Conservation (phyloP, 306 rosid genomes). For the Dalbergia oliveri region DNA sequence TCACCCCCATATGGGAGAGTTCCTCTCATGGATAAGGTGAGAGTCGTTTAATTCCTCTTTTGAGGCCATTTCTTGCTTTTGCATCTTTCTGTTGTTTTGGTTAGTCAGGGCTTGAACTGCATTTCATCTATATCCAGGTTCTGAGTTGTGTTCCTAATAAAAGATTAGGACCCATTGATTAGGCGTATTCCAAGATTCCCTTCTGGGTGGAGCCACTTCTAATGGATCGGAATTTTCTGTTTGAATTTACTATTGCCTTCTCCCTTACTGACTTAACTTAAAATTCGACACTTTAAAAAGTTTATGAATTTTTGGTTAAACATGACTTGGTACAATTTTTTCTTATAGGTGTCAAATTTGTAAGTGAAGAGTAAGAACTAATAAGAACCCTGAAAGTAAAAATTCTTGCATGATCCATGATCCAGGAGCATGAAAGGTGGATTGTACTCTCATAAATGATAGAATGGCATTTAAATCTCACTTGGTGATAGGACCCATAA, state of each 20-base stretch:
- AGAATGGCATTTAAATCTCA: no score
- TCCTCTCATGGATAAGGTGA: slow-evolving; percentile 92
- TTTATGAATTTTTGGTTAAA: not conserved
- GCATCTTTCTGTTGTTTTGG: not conserved
- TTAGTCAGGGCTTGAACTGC: not conserved
- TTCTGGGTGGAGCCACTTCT: not conserved
- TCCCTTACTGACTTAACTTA: not conserved
- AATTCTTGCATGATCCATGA: no score
- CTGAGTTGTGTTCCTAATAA: slow-evolving; percentile 21
- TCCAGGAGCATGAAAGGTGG: no score
- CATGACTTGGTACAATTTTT: no score
- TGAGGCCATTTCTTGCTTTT: slow-evolving; percentile 21
- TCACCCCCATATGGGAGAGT: slow-evolving; percentile 88
- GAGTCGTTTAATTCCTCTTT: not conserved
- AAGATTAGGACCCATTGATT: slow-evolving; percentile 18
- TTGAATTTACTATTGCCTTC: no score
- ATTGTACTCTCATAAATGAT: no score
- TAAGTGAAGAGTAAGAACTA: no score
- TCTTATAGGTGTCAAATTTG: no score
- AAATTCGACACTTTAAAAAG: not conserved
- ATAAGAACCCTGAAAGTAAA: no score
- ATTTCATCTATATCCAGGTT: slow-evolving; percentile 24
- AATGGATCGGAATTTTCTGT: not conserved
- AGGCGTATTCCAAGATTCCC: slow-evolving; percentile 4
- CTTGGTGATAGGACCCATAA: no score